Evolutionary conservation across 495 filamentous ascomycete species (phyloP), one percentile per base, ranked within the genome.

Genomic region (Astrothelium macrocarpum): DNA sequence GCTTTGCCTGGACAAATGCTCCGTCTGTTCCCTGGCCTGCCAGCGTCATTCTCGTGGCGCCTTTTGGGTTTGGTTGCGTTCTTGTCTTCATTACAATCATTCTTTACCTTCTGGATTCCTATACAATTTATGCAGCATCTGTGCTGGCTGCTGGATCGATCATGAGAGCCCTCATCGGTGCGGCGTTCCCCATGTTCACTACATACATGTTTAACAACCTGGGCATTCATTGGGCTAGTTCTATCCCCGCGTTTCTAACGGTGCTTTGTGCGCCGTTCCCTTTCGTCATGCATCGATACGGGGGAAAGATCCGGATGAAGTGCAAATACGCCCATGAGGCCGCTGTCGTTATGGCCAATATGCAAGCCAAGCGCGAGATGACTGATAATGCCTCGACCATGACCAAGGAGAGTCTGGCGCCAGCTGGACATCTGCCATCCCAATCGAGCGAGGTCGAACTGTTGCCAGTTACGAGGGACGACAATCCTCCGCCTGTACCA

Each of bases 121-220:
- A 84, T 65, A 76, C 77, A 61, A 68, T 67, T 42, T 77, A 78
- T 31, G 77, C 84, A 0, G 86, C 87, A 0, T 82, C 80, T 59
- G 88, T 89, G 1, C 76, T 89, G 11, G 87, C 85, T 0, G 86
- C 87, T 1, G 90, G 88, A 67, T 87, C 85, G 0, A 88, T 89
- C 64, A 59, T 89, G 61, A 71, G 86, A 26, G 84, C 81, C 28
- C 72, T 82, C 31, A 87, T 88, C 64, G 86, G 83, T 0, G 85
- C 81, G 4, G 82, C 80, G 14, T 89, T 90, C 68, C 86, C 85
- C 32, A 73, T 90, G 9, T 85, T 89, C 56, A 81, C 87, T 0
- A 76, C 71, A 1, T 81, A 80, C 14, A 79, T 90, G 80, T 89
- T 85, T 61, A 78, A 83, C 61, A 66, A 64, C 31, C 62, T 73